These are phyloP conservation scores for Mycena sp. DNA, from an alignment of 1,284 basidiomycete species.

Conservation along the genomic window DNA sequence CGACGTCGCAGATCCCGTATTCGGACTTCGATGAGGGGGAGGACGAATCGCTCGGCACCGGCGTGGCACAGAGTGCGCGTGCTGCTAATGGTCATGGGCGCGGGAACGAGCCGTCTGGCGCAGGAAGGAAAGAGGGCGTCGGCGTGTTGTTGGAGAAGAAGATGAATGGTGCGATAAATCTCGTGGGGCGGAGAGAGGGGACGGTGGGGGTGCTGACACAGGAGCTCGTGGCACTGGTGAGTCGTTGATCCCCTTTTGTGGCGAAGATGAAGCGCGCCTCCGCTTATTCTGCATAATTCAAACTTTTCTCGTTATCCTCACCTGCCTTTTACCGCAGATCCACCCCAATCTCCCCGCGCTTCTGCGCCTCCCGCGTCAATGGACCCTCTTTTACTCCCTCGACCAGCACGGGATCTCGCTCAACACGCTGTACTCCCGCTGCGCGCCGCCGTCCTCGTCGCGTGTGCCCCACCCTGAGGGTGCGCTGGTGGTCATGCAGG, in stretches of 20 bases:
- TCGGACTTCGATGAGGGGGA: constrained; percentile 24
- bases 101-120: constrained; percentile 6
- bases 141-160: constrained; percentile 56
- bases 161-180: constrained; percentile 50
- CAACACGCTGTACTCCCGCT: constrained; percentile 83
- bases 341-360: constrained; percentile 82
- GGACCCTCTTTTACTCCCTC: constrained; percentile 91
- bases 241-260: constrained; percentile 33
- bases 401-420: constrained; percentile 97
- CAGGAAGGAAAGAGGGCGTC: constrained; percentile 30
- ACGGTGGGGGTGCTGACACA: constrained; percentile 66
- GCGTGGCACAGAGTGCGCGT: too few relatives aligned
- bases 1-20: not conserved
- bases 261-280: not conserved
- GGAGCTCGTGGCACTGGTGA: constrained; percentile 68
- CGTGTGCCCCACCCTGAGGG: constrained; percentile 36
- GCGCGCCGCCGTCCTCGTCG: constrained; percentile 51
- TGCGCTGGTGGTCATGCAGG: constrained; percentile 58
- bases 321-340: constrained; percentile 56
- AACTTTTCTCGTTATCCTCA: not conserved
- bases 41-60: not conserved
- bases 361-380: constrained; percentile 79
- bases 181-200: constrained; percentile 61
- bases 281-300: not conserved
- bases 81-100: constrained; percentile 20